Evolutionary conservation across 805 yeast species (phyloP).

Genomic region (Metschnikowia borealis): DNA sequence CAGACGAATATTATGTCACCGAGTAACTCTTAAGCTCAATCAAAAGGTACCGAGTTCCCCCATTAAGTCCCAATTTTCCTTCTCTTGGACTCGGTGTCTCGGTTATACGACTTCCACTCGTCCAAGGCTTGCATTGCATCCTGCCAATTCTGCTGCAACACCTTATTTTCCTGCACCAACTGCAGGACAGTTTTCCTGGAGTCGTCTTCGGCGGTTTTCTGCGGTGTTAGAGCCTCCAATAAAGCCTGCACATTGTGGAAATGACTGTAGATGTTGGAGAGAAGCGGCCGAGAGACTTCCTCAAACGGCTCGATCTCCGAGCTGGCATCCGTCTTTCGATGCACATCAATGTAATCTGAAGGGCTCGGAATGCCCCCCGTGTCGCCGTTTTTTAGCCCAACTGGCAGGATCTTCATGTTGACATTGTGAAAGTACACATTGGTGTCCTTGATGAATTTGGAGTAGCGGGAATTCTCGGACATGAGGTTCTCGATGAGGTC

Average conservation of each 20-base stretch:
- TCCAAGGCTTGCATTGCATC: slow-evolving; percentile 38
- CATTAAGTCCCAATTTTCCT: not conserved
- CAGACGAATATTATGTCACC: too few species aligned
- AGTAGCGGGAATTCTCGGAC: slow-evolving; percentile 34
- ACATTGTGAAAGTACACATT: slow-evolving; percentile 27
- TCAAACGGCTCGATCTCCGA: slow-evolving; percentile 38
- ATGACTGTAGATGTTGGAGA: slow-evolving; percentile 31
- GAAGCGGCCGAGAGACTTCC: slow-evolving; percentile 29
- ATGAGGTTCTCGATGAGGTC: slow-evolving; percentile 34
- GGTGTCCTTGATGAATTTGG: slow-evolving; percentile 26
- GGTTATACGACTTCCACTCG: slow-evolving; percentile 31
- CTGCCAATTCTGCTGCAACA: slow-evolving; percentile 34
- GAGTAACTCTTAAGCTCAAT: too few species aligned
- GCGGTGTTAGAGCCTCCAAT: slow-evolving; percentile 8
- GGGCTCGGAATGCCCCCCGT: slow-evolving; percentile 23
- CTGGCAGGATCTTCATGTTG: slow-evolving; percentile 24
- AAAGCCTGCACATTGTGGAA: slow-evolving; percentile 27
- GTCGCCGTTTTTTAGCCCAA: slow-evolving; percentile 2
- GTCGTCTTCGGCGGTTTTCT: slow-evolving; percentile 10
- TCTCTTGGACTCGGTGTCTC: not conserved
- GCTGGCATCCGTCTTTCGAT: slow-evolving; percentile 8
- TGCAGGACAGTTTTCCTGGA: slow-evolving; percentile 16
- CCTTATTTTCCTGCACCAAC: slow-evolving; percentile 31
- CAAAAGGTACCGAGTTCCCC: too few species aligned
- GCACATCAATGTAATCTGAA: slow-evolving; percentile 27